Evolutionary conservation across 768 basidiomycete species (phyloP).

Genomic region (Gloeostereum incarnatum): DNA sequence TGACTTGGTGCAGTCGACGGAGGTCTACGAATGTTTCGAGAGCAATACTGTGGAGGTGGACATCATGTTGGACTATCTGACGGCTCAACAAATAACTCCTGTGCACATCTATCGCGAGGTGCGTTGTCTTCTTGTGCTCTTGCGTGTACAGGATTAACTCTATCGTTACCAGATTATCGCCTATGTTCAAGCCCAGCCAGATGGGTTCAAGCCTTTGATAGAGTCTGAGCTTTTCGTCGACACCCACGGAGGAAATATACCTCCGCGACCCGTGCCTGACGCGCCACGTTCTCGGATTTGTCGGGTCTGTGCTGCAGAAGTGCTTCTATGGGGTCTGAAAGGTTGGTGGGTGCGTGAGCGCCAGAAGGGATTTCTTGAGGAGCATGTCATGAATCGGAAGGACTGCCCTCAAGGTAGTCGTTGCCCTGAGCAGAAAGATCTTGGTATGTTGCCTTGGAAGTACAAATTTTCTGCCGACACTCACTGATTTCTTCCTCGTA

Average conservation of each 20-base stretch:
- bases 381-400: slow-evolving; percentile 42
- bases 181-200: slow-evolving; percentile 50
- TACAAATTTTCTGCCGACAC: not conserved
- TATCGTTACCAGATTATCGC: slow-evolving; percentile 42
- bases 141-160: not conserved
- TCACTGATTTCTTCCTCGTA: slow-evolving; percentile 4
- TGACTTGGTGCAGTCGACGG: slow-evolving; percentile 71
- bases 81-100: slow-evolving; percentile 50
- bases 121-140: slow-evolving; percentile 12
- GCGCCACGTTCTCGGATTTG: slow-evolving; percentile 58
- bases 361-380: slow-evolving; percentile 55
- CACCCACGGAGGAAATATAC: slow-evolving; percentile 48
- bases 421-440: slow-evolving; percentile 57
- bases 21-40: slow-evolving; percentile 76
- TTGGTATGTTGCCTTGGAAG: slow-evolving; percentile 38
- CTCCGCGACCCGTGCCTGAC: slow-evolving; percentile 44
- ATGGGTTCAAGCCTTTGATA: slow-evolving; percentile 55
- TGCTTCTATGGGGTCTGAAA: slow-evolving; percentile 64
- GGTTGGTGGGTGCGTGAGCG: slow-evolving; percentile 84
- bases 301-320: slow-evolving; percentile 64
- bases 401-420: slow-evolving; percentile 59
- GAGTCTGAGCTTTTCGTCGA: slow-evolving; percentile 67
- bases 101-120: slow-evolving; percentile 74
- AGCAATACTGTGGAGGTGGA: slow-evolving; percentile 76
- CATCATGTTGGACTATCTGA: slow-evolving; percentile 74